Conservation (phyloP, 352 stramenopile species). For the Globisporangium camurandrum region DNA sequence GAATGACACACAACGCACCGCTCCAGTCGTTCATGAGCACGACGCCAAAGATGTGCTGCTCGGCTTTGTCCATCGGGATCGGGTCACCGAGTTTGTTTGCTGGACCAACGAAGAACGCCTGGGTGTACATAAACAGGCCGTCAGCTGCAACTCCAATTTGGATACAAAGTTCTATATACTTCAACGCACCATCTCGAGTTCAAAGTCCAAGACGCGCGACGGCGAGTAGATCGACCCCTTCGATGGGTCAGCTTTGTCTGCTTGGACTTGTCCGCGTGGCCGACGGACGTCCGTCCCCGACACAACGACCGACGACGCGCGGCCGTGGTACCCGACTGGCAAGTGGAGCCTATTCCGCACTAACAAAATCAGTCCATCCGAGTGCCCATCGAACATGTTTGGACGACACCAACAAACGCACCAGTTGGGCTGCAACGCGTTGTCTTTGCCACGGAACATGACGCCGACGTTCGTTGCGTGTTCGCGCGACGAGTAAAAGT, state of each 20-base stretch:
- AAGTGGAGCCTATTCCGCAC: constrained; percentile 94
- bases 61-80: constrained; percentile 86
- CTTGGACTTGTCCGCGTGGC: constrained; percentile 91
- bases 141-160: neutral
- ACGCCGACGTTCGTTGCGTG: constrained; percentile 94
- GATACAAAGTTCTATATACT: neutral
- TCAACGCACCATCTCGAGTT: constrained; percentile 88
- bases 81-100: constrained; percentile 85
- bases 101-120: constrained; percentile 91
- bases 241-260: constrained; percentile 82
- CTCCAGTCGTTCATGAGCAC: constrained; percentile 98
- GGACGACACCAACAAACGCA: no score
- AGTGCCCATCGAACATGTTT: no score
- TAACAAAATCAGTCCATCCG: neutral
- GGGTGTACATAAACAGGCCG: neutral
- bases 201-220: constrained; percentile 93
- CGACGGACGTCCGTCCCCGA: constrained; percentile 79
- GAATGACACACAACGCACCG: constrained; percentile 52
- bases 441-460: constrained; percentile 92
- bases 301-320: constrained; percentile 87
- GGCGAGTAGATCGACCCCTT: constrained; percentile 89
- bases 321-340: constrained; percentile 96
- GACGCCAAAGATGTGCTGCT: constrained; percentile 95
- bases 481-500: constrained; percentile 96
- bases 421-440: constrained; percentile 97